phyloP scores from a whole-genome alignment of 495 filamentous ascomycete species.

The Pyrenopolyporus hunteri region DNA sequence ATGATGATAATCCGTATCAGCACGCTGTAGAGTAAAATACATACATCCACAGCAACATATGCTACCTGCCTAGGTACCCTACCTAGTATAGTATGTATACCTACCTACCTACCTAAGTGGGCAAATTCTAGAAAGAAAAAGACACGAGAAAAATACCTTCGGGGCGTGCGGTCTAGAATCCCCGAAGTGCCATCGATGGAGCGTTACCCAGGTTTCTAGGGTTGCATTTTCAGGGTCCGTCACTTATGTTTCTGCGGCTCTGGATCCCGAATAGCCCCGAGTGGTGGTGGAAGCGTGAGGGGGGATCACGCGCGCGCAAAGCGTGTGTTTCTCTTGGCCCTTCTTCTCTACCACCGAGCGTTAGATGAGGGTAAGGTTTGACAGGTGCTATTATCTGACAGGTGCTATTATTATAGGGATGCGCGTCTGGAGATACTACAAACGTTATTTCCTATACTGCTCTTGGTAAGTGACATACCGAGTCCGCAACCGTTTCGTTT shows the following conservation, averaged over 20 bases:
- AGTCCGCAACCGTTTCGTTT: too few species aligned
- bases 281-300: constrained; percentile 14
- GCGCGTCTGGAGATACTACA: too few species aligned
- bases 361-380: not conserved
- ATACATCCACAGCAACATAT: too few species aligned
- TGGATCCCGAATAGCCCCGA: constrained; percentile 34
- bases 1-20: constrained; percentile 3
- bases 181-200: constrained; percentile 16
- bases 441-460: too few species aligned
- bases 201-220: constrained; percentile 16
- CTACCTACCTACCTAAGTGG: too few species aligned
- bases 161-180: constrained; percentile 35
- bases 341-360: constrained; percentile 10
- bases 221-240: constrained; percentile 39
- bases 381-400: too few species aligned
- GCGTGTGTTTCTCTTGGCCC: constrained; percentile 7
- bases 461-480: too few species aligned
- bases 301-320: constrained; percentile 20
- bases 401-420: too few species aligned
- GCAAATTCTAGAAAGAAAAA: constrained; percentile 14
- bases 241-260: constrained; percentile 34
- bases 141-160: not conserved
- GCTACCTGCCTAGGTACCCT: too few species aligned
- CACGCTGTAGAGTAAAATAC: too few species aligned
- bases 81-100: too few species aligned